A percentile compares a stretch with the other conserved stretches of the same genome.
phyloP scores from a whole-genome alignment of 495 filamentous ascomycete species.

The Penicillium steckii region DNA sequence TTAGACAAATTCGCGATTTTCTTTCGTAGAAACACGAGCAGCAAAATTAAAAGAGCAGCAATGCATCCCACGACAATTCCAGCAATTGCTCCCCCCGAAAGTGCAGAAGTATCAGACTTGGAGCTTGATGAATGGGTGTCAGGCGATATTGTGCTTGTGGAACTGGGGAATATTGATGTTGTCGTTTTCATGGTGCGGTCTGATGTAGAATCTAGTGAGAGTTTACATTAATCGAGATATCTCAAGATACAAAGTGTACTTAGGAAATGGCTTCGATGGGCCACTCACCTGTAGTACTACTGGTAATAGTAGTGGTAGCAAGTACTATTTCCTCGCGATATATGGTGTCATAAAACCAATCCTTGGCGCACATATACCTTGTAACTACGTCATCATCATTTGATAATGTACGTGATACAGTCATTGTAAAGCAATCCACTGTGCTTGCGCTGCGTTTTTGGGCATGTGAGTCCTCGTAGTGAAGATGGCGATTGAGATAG shows the following conservation, averaged over 20 bases:
- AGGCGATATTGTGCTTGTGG: neutral
- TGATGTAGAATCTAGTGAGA: too few relatives aligned
- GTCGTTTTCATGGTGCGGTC: neutral
- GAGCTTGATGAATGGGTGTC: neutral
- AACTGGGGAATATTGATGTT: neutral
- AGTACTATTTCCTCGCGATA: neutral
- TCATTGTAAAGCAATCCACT: neutral
- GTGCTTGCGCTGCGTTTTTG: neutral
- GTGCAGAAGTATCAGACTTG: neutral
- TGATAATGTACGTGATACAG: neutral
- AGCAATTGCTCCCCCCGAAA: neutral
- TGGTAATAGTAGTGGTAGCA: too few relatives aligned
- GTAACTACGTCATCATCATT: neutral
- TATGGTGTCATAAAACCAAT: neutral
- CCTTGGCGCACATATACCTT: neutral
- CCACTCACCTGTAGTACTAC: too few relatives aligned
- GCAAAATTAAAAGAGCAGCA: neutral
- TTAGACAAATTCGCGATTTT: neutral
- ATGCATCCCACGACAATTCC: neutral
- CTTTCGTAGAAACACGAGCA: neutral
- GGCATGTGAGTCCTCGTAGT: neutral
- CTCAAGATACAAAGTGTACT: too few relatives aligned
- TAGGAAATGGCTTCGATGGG: too few relatives aligned
- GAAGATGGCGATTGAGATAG: neutral
- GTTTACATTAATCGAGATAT: too few relatives aligned